Percentiles rank a stretch among this genome's conserved stretches.
Evolutionary conservation across 2,329 filamentous ascomycete species (phyloP).

Genomic region (Bisporella sp.): DNA sequence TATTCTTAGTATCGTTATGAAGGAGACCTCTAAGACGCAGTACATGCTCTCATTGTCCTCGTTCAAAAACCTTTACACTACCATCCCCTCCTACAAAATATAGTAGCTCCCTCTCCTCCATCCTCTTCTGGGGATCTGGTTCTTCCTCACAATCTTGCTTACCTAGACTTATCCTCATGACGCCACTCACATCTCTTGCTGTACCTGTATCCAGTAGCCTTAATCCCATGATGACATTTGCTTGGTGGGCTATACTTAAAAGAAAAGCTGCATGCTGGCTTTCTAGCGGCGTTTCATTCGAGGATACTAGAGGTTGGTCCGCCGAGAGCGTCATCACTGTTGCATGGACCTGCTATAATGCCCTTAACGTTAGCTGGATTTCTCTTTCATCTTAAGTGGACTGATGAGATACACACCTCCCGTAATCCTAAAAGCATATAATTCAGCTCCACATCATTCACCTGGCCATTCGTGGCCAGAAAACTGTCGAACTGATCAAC

Average conservation of each 20-base stretch:
- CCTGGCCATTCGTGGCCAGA: conserved; percentile 47
- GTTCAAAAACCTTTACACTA: conserved; percentile 74
- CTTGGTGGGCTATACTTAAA: conserved; percentile 66
- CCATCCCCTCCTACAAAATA: conserved; percentile 79
- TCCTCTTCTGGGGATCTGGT: conserved; percentile 25
- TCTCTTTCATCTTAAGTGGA: too few species aligned
- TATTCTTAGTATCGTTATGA: too few species aligned
- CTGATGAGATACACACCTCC: conserved; percentile 43
- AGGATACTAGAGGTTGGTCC: conserved; percentile 62
- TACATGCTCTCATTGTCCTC: conserved; percentile 48
- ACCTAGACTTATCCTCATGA: conserved; percentile 67
- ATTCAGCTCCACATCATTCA: conserved; percentile 40
- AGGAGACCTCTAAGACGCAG: too few species aligned
- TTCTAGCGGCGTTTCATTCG: conserved; percentile 58
- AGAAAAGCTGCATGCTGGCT: conserved; percentile 64
- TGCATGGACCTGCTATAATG: conserved; percentile 50
- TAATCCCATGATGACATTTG: conserved; percentile 63
- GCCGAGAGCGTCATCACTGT: conserved; percentile 64
- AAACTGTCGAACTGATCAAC: conserved; percentile 61
- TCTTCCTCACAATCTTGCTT: conserved; percentile 24
- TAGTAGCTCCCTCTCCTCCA: conserved; percentile 63
- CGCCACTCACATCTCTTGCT: conserved; percentile 87
- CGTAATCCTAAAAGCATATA: conserved; percentile 52
- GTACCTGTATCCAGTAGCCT: conserved; percentile 77
- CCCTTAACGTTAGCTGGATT: too few species aligned